These are phyloP conservation scores for Aspergillus aculeatinus DNA, from an alignment of 2,329 filamentous ascomycete species.

Conservation along the genomic window DNA sequence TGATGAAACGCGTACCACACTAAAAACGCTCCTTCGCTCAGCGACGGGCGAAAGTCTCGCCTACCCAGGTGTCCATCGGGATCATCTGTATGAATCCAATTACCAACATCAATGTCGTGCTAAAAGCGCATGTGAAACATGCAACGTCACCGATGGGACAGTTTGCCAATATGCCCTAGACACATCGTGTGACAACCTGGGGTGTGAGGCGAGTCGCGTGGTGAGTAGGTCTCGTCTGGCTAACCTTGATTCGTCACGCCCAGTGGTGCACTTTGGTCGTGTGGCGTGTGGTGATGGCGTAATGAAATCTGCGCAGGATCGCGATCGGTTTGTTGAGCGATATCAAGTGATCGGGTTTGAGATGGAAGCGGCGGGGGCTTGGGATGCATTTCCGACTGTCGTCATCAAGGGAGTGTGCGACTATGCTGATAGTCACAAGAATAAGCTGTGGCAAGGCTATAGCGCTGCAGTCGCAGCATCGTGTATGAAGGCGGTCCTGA, in stretches of 20 bases:
- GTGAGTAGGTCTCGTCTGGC: neutral
- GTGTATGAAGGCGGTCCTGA: neutral
- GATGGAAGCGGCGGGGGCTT: neutral
- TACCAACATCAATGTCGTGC: neutral
- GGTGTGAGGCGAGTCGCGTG: neutral
- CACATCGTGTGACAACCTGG: neutral
- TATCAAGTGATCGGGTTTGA: neutral
- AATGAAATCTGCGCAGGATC: neutral
- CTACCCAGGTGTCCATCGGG: neutral
- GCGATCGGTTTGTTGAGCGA: neutral
- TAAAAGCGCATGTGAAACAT: neutral
- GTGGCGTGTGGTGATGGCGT: neutral
- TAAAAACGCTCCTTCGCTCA: neutral
- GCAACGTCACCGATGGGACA: neutral
- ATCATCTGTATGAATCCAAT: neutral
- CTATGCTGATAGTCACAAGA: neutral
- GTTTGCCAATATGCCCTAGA: neutral
- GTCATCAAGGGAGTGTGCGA: slow-evolving; percentile 3
- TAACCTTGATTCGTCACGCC: no score
- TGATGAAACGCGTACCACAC: neutral
- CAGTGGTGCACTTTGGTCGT: neutral
- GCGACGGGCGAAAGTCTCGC: neutral
- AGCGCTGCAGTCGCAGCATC: neutral
- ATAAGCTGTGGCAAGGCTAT: neutral
- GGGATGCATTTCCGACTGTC: neutral